Base-by-base conservation (phyloP, 1,139 yeast species). In the Magnusiomyces tetraspermus region DNA sequence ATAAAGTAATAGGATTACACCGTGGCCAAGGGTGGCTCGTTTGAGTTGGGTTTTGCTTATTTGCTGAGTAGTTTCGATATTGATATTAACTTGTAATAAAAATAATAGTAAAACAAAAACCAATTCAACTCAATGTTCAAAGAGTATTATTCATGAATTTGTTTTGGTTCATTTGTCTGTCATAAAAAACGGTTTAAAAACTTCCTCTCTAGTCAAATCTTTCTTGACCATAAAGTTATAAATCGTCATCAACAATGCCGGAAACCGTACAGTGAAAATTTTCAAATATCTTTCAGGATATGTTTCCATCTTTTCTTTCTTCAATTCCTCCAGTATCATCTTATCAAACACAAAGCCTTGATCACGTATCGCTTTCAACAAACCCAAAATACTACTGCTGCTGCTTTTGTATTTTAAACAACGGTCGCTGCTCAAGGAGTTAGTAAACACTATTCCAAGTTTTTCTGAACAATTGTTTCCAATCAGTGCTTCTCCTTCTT, bases 371-470 rank as follows among this genome's bases (percentile, higher is more conserved):
- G n/a, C n/a, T n/a, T n/a, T n/a, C n/a, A n/a, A n/a, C n/a, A n/a
- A n/a, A n/a, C n/a, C n/a, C n/a, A n/a, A n/a, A n/a, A n/a, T n/a
- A n/a, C n/a, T n/a, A n/a, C n/a, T n/a, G n/a, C n/a, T n/a, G n/a
- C n/a, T n/a, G n/a, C 67, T 63, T 63, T 92, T 97, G 21, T 92
- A 71, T 55, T 74, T 70, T 24, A 75, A 61, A 31, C 92, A 69
- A 31, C 87, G 67, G 1, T 73, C 78, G 58, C 90, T 82, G 15
- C 95, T 92, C 19, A 96, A 95, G 57, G 88, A 97, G 55, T 96
- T n/a, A n/a, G n/a, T n/a, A n/a, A n/a, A n/a, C n/a, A n/a, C n/a
- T n/a, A n/a, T n/a, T n/a, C n/a, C n/a, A n/a, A n/a, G n/a, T n/a
- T n/a, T n/a, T n/a, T n/a, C n/a, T n/a, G n/a, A n/a, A n/a, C n/a